Evolutionary conservation across 495 filamentous ascomycete species (phyloP).

Genomic region (Lophium mytilinum): DNA sequence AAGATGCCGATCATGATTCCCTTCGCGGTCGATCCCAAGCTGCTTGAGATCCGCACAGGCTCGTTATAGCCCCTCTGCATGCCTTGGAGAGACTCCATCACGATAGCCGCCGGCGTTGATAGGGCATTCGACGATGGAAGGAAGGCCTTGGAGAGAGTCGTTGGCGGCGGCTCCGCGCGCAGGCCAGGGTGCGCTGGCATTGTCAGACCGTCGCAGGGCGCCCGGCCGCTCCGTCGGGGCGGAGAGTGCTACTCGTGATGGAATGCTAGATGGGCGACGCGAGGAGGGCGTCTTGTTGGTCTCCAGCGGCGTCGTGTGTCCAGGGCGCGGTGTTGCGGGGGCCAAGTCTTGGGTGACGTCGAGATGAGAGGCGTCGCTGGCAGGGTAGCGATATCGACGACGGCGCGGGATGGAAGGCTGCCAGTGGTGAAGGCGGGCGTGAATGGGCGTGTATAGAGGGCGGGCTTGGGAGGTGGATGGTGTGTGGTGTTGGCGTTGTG

Average conservation of each 20-base stretch:
- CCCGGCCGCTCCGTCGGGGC: not conserved
- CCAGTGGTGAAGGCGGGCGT: not conserved
- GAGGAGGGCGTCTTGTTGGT: not conserved
- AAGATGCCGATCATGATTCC: constrained; percentile 92
- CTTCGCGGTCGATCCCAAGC: constrained; percentile 34
- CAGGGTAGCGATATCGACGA: not conserved
- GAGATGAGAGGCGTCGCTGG: not conserved
- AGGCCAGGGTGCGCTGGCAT: constrained; percentile 20
- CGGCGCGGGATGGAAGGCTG: not conserved
- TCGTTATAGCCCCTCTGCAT: constrained; percentile 10
- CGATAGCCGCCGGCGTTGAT: constrained; percentile 10
- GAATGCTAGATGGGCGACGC: not conserved
- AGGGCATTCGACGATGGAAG: constrained; percentile 11
- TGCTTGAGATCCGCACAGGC: constrained; percentile 22
- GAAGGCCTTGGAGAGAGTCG: constrained; percentile 13
- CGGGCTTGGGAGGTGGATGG: not conserved
- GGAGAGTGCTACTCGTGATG: not conserved
- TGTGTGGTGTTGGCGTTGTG: not conserved
- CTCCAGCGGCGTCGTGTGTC: not conserved
- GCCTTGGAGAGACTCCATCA: constrained; percentile 2
- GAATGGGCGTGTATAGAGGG: not conserved
- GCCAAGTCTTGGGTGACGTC: not conserved
- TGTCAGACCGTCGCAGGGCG: not conserved
- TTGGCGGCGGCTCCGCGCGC: constrained; percentile 8
- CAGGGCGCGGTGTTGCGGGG: not conserved